Evolutionary conservation across 306 rosid species (phyloP).

Genomic region (Cyamopsis tetragonoloba): DNA sequence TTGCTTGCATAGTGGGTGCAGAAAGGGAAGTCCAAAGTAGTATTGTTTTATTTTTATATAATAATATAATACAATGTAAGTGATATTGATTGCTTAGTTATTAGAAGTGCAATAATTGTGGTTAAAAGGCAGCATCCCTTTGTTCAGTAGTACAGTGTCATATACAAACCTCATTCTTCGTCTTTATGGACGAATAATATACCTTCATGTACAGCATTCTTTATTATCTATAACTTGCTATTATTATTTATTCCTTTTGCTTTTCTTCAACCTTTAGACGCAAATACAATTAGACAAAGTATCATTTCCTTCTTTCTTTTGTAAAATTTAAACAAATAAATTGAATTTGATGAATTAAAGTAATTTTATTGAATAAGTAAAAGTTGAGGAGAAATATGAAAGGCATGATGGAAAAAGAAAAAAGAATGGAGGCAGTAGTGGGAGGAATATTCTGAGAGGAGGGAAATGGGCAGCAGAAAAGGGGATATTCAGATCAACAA

Average conservation of each 20-base stretch:
- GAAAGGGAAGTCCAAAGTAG: too few relatives aligned
- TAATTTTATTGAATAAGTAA: neutral
- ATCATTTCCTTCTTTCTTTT: neutral
- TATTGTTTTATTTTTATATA: too few relatives aligned
- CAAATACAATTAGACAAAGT: constrained; percentile 7
- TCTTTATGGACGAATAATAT: constrained; percentile 8
- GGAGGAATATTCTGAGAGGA: constrained; percentile 58
- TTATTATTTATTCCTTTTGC: neutral
- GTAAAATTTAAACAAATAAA: neutral
- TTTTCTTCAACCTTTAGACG: constrained; percentile 24
- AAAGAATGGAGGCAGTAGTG: neutral
- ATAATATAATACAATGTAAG: neutral
- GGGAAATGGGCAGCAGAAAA: constrained; percentile 54
- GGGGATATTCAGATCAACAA: constrained; percentile 88
- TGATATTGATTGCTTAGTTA: neutral
- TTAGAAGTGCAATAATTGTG: constrained; percentile 19
- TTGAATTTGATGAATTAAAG: too few relatives aligned
- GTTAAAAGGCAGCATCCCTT: constrained; percentile 16
- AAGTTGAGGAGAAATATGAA: neutral
- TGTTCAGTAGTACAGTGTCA: neutral
- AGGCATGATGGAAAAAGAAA: neutral
- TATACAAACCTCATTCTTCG: constrained; percentile 17
- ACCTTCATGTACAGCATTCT: neutral
- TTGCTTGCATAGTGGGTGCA: constrained; percentile 30
- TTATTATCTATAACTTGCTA: constrained; percentile 9